Base-by-base conservation (phyloP, 345 rosid species). In the Angophora floribunda region DNA sequence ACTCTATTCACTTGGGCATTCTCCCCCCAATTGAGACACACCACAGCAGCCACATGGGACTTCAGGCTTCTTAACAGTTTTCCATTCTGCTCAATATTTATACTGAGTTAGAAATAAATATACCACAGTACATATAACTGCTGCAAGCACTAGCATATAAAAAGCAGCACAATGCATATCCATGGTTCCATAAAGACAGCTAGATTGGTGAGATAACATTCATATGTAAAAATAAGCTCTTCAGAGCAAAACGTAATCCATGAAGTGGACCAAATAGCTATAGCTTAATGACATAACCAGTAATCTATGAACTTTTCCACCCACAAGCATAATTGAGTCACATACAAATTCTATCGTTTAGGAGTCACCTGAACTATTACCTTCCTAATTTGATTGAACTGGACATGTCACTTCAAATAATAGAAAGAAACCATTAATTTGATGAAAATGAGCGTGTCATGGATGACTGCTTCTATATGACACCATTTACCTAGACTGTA, bases 1-100 rank as follows among this genome's bases (percentile, higher is more conserved):
- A 96, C 97, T 49, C 61, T 91, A 51, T 87, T 88, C 57, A 89
- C 82, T 57, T 94, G 93, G 85, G 94, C 93, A 55, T 97, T 97
- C 92, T 95, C 97, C 94, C 94, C 99, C 98, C 99, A 96, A 89
- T 95, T 93, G 90, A 97, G 99, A 92, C 96, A 96, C 86, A 96
- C 95, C 44, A 97, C 99, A 88, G 99, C 96, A 89, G 92, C 96
- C 53, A 90, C 61, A 89, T 97, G 99, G 45, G 96, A 95, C 90
- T 94, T 96, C 92, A 95, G 92, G 93, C 95, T 95, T 94, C 96
- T 94, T 90, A 96, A 89, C 89, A 94, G 86, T 90, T 95, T 97
- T 86, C 99, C 99, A 59, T 96, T 96, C 99, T 96, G 93, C 85
- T 86, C 50, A 85, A 89, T 49, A 90, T 82, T 90, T 52, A 89